Evolutionary conservation across 2,329 filamentous ascomycete species (phyloP).

Genomic region (Alternaria sp.): DNA sequence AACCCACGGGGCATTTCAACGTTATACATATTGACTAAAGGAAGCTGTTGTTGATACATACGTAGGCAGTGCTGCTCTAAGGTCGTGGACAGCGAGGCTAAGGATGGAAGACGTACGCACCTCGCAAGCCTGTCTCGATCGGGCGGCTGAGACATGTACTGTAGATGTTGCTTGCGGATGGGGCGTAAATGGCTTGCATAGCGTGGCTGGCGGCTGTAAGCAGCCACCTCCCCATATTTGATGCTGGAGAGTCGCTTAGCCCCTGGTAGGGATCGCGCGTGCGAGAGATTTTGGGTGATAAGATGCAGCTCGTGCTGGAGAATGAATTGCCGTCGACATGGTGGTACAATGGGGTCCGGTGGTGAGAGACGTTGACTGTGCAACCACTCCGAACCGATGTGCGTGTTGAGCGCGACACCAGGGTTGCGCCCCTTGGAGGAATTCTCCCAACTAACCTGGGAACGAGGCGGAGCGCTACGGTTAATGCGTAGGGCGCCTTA

Average conservation of each 20-base stretch:
- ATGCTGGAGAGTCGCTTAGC: background rate
- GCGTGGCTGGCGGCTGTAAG: slow-evolving; percentile 4
- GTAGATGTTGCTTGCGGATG: background rate
- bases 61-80: background rate
- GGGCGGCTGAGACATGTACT: background rate
- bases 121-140: background rate
- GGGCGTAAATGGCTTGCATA: slow-evolving; percentile 9
- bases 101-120: slow-evolving; percentile 6
- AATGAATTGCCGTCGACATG: background rate
- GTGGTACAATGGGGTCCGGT: background rate
- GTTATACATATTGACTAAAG: slow-evolving; percentile 10
- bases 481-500: background rate
- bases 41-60: slow-evolving; percentile 11
- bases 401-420: slow-evolving; percentile 1
- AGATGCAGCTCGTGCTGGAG: background rate
- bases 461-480: background rate
- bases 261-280: background rate
- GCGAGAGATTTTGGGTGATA: background rate
- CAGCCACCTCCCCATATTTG: background rate
- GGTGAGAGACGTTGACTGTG: background rate
- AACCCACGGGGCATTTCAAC: background rate
- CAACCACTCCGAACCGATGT: background rate
- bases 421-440: background rate
- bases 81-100: slow-evolving; percentile 22
- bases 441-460: background rate